A percentile compares a stretch with the other conserved stretches of the same genome.
These are phyloP conservation scores for Kwoniella mangroviensis DNA, from an alignment of 768 basidiomycete species.

Conservation along the genomic window DNA sequence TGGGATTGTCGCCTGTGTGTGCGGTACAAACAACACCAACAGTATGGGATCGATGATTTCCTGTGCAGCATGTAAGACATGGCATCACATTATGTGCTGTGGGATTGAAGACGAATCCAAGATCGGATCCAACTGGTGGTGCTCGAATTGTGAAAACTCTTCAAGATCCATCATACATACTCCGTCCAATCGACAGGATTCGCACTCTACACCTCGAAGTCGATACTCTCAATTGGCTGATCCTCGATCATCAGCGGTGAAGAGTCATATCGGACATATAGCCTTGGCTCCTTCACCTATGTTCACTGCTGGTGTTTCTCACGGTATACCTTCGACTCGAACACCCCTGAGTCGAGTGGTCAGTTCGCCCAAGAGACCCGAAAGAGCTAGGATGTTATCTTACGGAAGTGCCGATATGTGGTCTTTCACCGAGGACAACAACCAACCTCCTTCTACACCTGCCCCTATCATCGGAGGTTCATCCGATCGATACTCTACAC, in stretches of 20 bases:
- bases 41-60: constrained; percentile 43
- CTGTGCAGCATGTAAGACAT: constrained; percentile 45
- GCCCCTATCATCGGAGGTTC: constrained; percentile 25
- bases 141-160: constrained; percentile 28
- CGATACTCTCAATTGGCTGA: constrained; percentile 38
- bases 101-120: constrained; percentile 40
- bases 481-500: constrained; percentile 41
- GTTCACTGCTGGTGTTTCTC: constrained; percentile 23
- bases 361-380: constrained; percentile 36
- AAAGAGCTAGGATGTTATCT: constrained; percentile 48
- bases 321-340: constrained; percentile 12
- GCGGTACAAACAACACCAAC: constrained; percentile 30
- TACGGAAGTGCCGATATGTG: constrained; percentile 45
- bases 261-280: constrained; percentile 39
- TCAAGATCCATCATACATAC: constrained; percentile 30
- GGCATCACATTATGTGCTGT: constrained; percentile 50
- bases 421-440: constrained; percentile 40
- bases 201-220: constrained; percentile 28
- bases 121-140: constrained; percentile 46
- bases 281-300: constrained; percentile 52
- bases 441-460: constrained; percentile 47
- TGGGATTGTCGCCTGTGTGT: constrained; percentile 41
- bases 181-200: constrained; percentile 13
- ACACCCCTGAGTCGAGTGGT: constrained; percentile 29
- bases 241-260: constrained; percentile 45